A percentile compares a stretch with the other conserved stretches of the same genome.
Conservation (phyloP, 2,329 filamentous ascomycete genomes). For the Penicillium capsulatum region DNA sequence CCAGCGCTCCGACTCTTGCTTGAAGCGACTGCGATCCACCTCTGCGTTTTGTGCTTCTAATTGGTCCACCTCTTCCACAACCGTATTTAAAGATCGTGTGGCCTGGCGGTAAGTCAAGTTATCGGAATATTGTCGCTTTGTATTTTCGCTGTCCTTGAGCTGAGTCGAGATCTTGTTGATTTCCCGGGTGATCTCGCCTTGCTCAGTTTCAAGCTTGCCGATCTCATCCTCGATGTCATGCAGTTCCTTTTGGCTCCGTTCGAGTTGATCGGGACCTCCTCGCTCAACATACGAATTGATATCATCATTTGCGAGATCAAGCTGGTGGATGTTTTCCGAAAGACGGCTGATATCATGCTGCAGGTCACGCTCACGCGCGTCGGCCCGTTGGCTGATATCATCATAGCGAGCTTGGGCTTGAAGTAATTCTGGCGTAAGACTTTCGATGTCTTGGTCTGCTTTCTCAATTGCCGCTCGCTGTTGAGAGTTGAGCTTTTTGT, state of each 20-base stretch:
- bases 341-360: slow-evolving; percentile 68
- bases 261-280: slow-evolving; percentile 68
- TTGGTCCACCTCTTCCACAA: slow-evolving; percentile 66
- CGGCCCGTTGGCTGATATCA: slow-evolving; percentile 67
- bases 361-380: slow-evolving; percentile 66
- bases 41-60: slow-evolving; percentile 76
- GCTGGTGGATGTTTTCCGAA: slow-evolving; percentile 68
- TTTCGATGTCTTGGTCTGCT: slow-evolving; percentile 68
- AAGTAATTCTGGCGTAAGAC: slow-evolving; percentile 69
- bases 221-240: slow-evolving; percentile 64
- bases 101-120: slow-evolving; percentile 83
- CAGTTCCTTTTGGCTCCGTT: slow-evolving; percentile 65
- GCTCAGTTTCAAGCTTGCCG: slow-evolving; percentile 61
- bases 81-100: slow-evolving; percentile 61
- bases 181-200: slow-evolving; percentile 61
- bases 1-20: slow-evolving; percentile 62
- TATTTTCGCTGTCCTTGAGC: slow-evolving; percentile 72
- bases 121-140: slow-evolving; percentile 80
- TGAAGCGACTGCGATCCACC: slow-evolving; percentile 73
- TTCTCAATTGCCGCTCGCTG: slow-evolving; percentile 66
- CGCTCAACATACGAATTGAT: slow-evolving; percentile 75
- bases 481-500: slow-evolving; percentile 63
- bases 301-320: slow-evolving; percentile 69
- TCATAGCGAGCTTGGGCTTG: slow-evolving; percentile 73
- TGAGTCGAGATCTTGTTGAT: slow-evolving; percentile 75